A percentile compares a stretch with the other conserved stretches of the same genome.
These are phyloP conservation scores for Cyberlindnera amylophila DNA, from an alignment of 805 yeast genomes.

Conservation along the genomic window DNA sequence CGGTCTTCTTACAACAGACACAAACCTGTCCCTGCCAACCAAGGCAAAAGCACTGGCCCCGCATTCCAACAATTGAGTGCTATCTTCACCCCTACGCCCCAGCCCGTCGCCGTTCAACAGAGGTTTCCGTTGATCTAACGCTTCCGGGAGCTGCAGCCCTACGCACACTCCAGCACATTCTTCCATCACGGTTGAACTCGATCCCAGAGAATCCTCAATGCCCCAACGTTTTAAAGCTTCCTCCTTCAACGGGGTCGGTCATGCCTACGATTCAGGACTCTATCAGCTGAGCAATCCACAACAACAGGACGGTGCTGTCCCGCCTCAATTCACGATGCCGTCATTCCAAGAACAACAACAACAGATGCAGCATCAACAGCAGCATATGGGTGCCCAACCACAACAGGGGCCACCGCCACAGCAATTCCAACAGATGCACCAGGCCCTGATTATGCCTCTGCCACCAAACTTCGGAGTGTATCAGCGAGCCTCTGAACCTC, in stretches of 20 bases:
- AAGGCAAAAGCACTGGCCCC: no score
- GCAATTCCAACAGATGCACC: background rate
- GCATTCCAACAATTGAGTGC: no score
- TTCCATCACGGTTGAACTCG: background rate
- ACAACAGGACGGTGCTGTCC: background rate
- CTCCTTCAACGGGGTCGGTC: slow-evolving; percentile 9
- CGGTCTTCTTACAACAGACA: no score
- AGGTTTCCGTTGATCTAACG: background rate
- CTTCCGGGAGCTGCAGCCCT: background rate
- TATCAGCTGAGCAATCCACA: background rate
- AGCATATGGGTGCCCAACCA: background rate
- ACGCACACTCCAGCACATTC: background rate
- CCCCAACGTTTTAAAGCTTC: slow-evolving; percentile 11
- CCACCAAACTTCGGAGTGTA: background rate
- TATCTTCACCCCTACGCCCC: no score
- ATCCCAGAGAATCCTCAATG: slow-evolving; percentile 3
- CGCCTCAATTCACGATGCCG: background rate
- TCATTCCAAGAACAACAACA: slow-evolving; percentile 4
- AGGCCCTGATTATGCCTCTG: background rate
- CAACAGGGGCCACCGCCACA: background rate
- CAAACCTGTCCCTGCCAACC: no score
- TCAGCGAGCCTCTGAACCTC: slow-evolving; percentile 12
- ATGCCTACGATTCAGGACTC: slow-evolving; percentile 4
- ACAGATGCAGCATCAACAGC: slow-evolving; percentile 5
- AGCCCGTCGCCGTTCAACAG: background rate